Conservation (phyloP, 805 yeast genomes). For the Saturnispora bothae region DNA sequence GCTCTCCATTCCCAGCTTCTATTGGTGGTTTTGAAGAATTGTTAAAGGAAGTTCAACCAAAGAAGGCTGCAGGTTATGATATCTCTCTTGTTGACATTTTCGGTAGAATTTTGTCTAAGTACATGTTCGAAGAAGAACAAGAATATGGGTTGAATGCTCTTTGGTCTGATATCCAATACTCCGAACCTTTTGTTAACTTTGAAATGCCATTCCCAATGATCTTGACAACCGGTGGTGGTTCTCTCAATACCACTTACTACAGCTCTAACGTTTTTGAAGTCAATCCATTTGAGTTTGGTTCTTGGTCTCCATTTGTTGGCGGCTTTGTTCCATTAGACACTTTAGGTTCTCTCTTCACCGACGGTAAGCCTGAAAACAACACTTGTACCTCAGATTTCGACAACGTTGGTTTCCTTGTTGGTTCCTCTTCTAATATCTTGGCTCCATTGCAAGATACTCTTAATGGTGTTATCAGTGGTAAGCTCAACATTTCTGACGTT, state of each 20-base stretch:
- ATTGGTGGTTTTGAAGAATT: constrained; percentile 39
- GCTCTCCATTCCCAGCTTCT: constrained; percentile 45
- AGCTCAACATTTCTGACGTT: constrained; percentile 7
- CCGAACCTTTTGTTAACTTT: constrained; percentile 44
- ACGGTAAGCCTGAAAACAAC: constrained; percentile 41
- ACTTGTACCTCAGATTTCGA: constrained; percentile 61
- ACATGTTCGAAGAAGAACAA: constrained; percentile 46
- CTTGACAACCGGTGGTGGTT: constrained; percentile 48
- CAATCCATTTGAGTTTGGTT: constrained; percentile 66
- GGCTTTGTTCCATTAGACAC: constrained; percentile 56
- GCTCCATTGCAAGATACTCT: constrained; percentile 12
- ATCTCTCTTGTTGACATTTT: constrained; percentile 58
- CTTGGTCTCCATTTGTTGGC: constrained; percentile 66
- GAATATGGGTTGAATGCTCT: constrained; percentile 46
- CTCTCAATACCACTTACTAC: constrained; percentile 36
- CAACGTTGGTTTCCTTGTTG: constrained; percentile 67
- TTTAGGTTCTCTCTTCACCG: constrained; percentile 49
- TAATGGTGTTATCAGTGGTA: constrained; percentile 11
- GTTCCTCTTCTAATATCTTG: constrained; percentile 68
- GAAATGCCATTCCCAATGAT: constrained; percentile 64
- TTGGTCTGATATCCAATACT: constrained; percentile 44
- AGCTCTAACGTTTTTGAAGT: constrained; percentile 53
- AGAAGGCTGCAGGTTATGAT: constrained; percentile 48
- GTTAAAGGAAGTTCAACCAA: constrained; percentile 36
- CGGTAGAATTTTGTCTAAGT: constrained; percentile 60